Evolutionary conservation across 2,329 filamentous ascomycete genomes (phyloP).

Genomic region (Pestalotiopsis sp.): DNA sequence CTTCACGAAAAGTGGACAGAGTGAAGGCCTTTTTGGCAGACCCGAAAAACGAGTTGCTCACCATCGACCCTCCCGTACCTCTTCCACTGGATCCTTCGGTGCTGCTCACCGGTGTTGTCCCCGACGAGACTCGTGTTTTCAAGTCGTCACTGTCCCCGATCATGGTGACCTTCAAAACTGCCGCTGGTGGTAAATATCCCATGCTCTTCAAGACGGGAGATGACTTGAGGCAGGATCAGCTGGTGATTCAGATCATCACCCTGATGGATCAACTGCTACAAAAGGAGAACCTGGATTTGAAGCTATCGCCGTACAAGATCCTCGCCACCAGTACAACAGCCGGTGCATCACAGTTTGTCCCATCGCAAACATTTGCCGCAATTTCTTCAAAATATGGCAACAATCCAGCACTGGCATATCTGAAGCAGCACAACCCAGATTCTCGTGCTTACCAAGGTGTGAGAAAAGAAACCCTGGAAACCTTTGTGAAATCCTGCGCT

Average conservation of each 20-base stretch:
- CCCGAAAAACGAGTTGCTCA: conserved; percentile 83
- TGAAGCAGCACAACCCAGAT: conserved; percentile 89
- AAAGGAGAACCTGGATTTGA: conserved; percentile 95
- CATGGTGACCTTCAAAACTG: conserved; percentile 86
- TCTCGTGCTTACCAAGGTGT: conserved; percentile 80
- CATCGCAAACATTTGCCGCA: conserved; percentile 80
- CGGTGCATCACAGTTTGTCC: conserved; percentile 91
- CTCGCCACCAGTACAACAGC: conserved; percentile 88
- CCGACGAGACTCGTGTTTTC: conserved; percentile 88
- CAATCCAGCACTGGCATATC: conserved; percentile 76
- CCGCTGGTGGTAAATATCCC: conserved; percentile 76
- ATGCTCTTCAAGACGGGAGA: conserved; percentile 98
- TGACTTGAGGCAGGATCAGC: conserved; percentile 92
- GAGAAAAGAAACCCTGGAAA: conserved; percentile 90
- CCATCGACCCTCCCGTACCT: conserved; percentile 83
- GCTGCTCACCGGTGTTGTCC: conserved; percentile 75
- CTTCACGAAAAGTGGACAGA: conserved; percentile 78
- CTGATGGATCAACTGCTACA: conserved; percentile 95
- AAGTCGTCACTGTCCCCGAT: conserved; percentile 94
- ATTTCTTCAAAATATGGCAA: conserved; percentile 82
- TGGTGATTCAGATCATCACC: conserved; percentile 96
- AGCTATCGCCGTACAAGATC: conserved; percentile 94
- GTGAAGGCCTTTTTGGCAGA: conserved; percentile 85
- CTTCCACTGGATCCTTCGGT: conserved; percentile 87
- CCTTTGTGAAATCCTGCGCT: conserved; percentile 92